Conservation (phyloP, 2,329 filamentous ascomycete species). For the Colletotrichum destructivum region DNA sequence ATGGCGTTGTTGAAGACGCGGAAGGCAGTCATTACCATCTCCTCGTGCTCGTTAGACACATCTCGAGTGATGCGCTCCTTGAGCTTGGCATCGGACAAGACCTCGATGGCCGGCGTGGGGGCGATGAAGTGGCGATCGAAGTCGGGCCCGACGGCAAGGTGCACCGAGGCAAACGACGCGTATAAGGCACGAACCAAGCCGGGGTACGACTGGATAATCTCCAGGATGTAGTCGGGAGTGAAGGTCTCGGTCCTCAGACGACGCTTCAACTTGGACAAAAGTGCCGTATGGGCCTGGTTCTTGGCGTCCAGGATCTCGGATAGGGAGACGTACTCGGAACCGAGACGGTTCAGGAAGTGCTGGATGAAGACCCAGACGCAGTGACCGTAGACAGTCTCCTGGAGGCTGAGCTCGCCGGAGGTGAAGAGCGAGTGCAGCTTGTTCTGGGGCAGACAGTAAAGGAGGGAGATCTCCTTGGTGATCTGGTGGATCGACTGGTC, state of each 20-base stretch:
- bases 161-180: slow-evolving; percentile 89
- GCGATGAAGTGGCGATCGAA: slow-evolving; percentile 67
- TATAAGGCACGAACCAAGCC: slow-evolving; percentile 90
- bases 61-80: slow-evolving; percentile 84
- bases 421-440: slow-evolving; percentile 94
- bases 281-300: slow-evolving; percentile 62
- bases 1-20: slow-evolving; percentile 94
- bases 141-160: slow-evolving; percentile 72
- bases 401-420: slow-evolving; percentile 87
- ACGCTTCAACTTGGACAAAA: slow-evolving; percentile 84
- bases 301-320: slow-evolving; percentile 83
- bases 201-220: slow-evolving; percentile 95
- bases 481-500: slow-evolving; percentile 98
- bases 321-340: slow-evolving; percentile 91
- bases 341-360: slow-evolving; percentile 97
- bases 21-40: slow-evolving; percentile 98
- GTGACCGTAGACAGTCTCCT: slow-evolving; percentile 97
- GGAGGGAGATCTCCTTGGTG: slow-evolving; percentile 96
- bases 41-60: slow-evolving; percentile 93
- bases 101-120: slow-evolving; percentile 72
- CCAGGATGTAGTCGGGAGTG: slow-evolving; percentile 96
- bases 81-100: slow-evolving; percentile 82
- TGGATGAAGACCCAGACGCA: slow-evolving; percentile 98
- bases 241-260: slow-evolving; percentile 96
- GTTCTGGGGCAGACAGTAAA: slow-evolving; percentile 98